Evolutionary conservation across 495 filamentous ascomycete genomes (phyloP).

Genomic region (Xylaria sp.): DNA sequence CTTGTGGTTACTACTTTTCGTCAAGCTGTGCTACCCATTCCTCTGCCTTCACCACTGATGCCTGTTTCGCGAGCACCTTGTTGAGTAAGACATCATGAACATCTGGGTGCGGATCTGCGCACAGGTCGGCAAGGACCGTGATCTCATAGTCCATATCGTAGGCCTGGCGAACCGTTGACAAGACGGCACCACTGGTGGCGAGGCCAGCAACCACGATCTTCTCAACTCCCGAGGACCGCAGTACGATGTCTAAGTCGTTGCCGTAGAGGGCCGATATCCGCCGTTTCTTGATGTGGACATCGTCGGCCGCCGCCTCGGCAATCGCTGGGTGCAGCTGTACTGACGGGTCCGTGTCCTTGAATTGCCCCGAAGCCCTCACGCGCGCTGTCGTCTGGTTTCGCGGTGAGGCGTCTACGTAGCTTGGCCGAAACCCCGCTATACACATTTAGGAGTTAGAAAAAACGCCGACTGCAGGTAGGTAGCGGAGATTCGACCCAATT

Average conservation of each 20-base stretch:
- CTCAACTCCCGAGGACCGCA: conserved; percentile 41
- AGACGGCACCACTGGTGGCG: conserved; percentile 48
- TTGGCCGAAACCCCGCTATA: conserved; percentile 43
- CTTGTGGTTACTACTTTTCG: too few species aligned
- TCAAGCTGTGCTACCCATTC: conserved; percentile 18
- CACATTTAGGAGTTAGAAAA: not conserved
- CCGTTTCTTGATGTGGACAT: conserved; percentile 43
- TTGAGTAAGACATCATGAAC: conserved; percentile 46
- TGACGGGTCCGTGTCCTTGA: conserved; percentile 34
- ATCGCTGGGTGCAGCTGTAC: conserved; percentile 40
- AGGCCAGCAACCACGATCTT: conserved; percentile 45
- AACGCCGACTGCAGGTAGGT: not conserved
- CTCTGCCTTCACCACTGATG: conserved; percentile 12
- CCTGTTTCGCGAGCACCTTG: conserved; percentile 45
- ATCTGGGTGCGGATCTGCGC: conserved; percentile 46
- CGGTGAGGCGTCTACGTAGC: conserved; percentile 42
- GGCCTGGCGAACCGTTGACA: conserved; percentile 51
- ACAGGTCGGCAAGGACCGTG: conserved; percentile 48
- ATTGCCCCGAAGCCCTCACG: conserved; percentile 30
- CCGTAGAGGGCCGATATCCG: conserved; percentile 48
- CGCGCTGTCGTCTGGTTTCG: conserved; percentile 36
- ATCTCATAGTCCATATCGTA: conserved; percentile 47
- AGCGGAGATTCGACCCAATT: not conserved
- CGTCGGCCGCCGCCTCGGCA: conserved; percentile 34
- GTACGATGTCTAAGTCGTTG: conserved; percentile 48